Percentiles rank a stretch among this genome's conserved stretches.
Conservation (phyloP, 2,329 filamentous ascomycete genomes). For the Claviceps purpurea region DNA sequence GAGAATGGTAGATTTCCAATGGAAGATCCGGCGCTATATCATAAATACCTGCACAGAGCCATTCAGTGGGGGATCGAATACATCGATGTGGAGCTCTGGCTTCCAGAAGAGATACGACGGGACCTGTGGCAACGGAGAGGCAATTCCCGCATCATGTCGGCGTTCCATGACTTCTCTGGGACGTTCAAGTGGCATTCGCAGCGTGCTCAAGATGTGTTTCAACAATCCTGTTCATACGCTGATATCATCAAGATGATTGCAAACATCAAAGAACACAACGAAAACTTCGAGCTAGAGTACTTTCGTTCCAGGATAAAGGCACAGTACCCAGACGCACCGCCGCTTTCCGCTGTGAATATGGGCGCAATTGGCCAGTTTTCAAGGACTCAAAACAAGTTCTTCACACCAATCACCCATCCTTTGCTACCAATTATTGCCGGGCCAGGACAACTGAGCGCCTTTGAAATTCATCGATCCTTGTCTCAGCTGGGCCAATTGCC, state of each 20-base stretch:
- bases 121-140: conserved; percentile 57
- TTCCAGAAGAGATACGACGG: conserved; percentile 62
- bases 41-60: conserved; percentile 67
- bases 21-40: conserved; percentile 62
- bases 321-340: conserved; percentile 54
- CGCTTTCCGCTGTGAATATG: conserved; percentile 78
- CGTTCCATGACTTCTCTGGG: conserved; percentile 79
- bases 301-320: conserved; percentile 66
- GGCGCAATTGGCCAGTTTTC: conserved; percentile 76
- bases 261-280: conserved; percentile 66
- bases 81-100: conserved; percentile 78
- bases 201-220: conserved; percentile 58
- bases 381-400: conserved; percentile 70
- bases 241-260: conserved; percentile 89
- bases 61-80: conserved; percentile 87
- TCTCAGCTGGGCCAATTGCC: conserved; percentile 70
- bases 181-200: conserved; percentile 70
- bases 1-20: conserved; percentile 80
- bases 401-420: conserved; percentile 79
- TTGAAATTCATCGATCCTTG: conserved; percentile 70
- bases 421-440: conserved; percentile 73
- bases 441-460: conserved; percentile 72
- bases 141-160: conserved; percentile 78
- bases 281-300: conserved; percentile 83
- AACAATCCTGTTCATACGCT: conserved; percentile 57